Evolutionary conservation across 2,329 filamentous ascomycete genomes (phyloP).

Genomic region (Biscogniauxia marginata): DNA sequence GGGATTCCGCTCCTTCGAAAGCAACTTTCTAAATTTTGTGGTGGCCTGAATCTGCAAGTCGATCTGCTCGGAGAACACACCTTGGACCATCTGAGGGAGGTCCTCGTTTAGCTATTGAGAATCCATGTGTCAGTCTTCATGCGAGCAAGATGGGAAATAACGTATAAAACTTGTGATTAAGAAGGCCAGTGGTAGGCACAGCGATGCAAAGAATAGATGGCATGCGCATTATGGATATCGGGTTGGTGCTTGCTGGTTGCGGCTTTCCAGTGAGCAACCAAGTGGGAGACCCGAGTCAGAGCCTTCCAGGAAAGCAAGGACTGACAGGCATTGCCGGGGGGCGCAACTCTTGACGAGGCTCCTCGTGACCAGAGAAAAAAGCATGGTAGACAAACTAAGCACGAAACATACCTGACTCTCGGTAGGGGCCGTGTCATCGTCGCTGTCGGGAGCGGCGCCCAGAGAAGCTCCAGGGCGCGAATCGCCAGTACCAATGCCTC

Average conservation of each 20-base stretch:
- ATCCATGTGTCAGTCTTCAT: conserved; percentile 27
- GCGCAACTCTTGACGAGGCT: background rate
- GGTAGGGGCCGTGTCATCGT: conserved; percentile 92
- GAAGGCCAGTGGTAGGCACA: background rate
- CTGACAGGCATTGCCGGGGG: conserved; percentile 7
- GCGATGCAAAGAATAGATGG: background rate
- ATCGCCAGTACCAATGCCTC: conserved; percentile 84
- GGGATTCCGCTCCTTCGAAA: conserved; percentile 98
- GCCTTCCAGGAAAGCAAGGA: too few species aligned
- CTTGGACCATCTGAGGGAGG: conserved; percentile 95
- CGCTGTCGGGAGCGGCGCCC: conserved; percentile 89
- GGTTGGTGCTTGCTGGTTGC: background rate
- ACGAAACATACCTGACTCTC: conserved; percentile 81
- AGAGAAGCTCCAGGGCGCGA: conserved; percentile 77
- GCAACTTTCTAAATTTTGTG: conserved; percentile 95
- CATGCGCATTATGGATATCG: background rate
- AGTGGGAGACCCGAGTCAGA: too few species aligned
- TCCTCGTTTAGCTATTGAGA: conserved; percentile 82
- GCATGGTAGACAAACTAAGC: conserved; percentile 4
- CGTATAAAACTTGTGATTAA: background rate
- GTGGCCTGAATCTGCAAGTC: conserved; percentile 96
- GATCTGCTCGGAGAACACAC: conserved; percentile 98
- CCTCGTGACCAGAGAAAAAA: background rate
- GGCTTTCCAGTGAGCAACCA: conserved; percentile 3
- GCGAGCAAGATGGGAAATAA: background rate